Evolutionary conservation across 164 flowering plant genomes (phyloP).

Genomic region (Vitis rupestris): DNA sequence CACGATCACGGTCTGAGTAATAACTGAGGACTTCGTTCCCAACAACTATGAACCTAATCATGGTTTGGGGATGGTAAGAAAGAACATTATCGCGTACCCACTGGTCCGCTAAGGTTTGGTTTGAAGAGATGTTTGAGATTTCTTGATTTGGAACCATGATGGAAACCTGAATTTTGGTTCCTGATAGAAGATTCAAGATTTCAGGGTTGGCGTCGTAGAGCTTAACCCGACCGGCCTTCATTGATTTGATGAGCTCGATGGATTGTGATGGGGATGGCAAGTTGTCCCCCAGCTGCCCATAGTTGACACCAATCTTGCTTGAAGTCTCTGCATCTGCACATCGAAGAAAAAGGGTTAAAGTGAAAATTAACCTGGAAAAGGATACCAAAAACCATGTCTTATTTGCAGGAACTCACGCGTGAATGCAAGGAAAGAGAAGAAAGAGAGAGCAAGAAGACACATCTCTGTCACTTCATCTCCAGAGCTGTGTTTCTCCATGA

Average conservation of each 20-base stretch:
- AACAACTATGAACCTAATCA: constrained; percentile 31
- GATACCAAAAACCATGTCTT: not conserved
- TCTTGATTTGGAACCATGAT: constrained; percentile 36
- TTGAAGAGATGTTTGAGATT: constrained; percentile 23
- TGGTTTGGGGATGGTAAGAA: constrained; percentile 33
- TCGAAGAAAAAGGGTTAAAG: not conserved
- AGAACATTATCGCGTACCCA: constrained; percentile 38
- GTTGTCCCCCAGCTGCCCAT: constrained; percentile 37
- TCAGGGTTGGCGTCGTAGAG: constrained; percentile 38
- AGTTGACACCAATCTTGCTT: constrained; percentile 33
- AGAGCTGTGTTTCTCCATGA: too few species aligned
- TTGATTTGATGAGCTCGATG: constrained; percentile 20
- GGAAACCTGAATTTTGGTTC: constrained; percentile 30
- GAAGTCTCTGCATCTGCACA: constrained; percentile 15
- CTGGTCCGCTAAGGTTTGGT: constrained; percentile 25
- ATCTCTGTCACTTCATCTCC: not conserved
- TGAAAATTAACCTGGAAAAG: not conserved
- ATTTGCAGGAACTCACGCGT: constrained; percentile 28
- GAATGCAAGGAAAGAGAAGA: constrained; percentile 14
- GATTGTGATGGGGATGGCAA: constrained; percentile 34
- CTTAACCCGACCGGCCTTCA: constrained; percentile 31
- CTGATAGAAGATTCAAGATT: constrained; percentile 23
- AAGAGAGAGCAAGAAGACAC: constrained; percentile 9
- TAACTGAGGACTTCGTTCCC: constrained; percentile 41
- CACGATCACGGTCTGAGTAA: constrained; percentile 12